These are phyloP conservation scores for Fusarium nurragi DNA, from an alignment of 2,329 filamentous ascomycete genomes.

Conservation along the genomic window DNA sequence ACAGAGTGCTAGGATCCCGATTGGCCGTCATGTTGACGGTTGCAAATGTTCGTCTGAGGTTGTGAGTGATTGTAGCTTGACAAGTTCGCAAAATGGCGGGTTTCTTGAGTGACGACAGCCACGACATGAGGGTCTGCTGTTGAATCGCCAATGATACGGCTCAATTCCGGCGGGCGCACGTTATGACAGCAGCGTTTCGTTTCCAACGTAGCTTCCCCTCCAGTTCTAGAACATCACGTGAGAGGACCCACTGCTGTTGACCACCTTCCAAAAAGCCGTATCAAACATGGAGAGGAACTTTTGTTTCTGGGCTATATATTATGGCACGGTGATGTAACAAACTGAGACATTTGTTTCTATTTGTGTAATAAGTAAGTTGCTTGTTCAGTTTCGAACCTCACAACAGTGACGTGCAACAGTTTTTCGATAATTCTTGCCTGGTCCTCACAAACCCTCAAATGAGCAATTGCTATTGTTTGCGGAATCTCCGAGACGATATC, in stretches of 20 bases:
- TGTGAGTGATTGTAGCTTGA: slow-evolving; percentile 39
- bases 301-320: slow-evolving; percentile 3
- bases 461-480: background rate
- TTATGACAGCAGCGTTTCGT: slow-evolving; percentile 13
- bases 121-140: slow-evolving; percentile 39
- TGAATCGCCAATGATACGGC: slow-evolving; percentile 24
- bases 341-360: slow-evolving; percentile 3
- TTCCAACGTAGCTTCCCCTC: slow-evolving; percentile 16
- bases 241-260: background rate
- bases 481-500: background rate
- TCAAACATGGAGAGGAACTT: slow-evolving; percentile 15
- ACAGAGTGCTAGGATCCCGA: slow-evolving; percentile 88
- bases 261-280: slow-evolving; percentile 28
- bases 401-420: slow-evolving; percentile 6
- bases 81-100: slow-evolving; percentile 38
- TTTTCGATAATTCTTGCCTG: background rate
- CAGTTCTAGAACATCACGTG: slow-evolving; percentile 33
- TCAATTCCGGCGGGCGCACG: slow-evolving; percentile 24
- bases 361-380: background rate
- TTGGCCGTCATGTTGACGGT: slow-evolving; percentile 46
- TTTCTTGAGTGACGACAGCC: slow-evolving; percentile 43
- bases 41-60: slow-evolving; percentile 45
- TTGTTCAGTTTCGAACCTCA: background rate
- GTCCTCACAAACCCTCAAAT: background rate
- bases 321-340: slow-evolving; percentile 7